Conservation (phyloP, 176 grass and related monocot species). For the bread wheat (Triticum aestivum) region DNA sequence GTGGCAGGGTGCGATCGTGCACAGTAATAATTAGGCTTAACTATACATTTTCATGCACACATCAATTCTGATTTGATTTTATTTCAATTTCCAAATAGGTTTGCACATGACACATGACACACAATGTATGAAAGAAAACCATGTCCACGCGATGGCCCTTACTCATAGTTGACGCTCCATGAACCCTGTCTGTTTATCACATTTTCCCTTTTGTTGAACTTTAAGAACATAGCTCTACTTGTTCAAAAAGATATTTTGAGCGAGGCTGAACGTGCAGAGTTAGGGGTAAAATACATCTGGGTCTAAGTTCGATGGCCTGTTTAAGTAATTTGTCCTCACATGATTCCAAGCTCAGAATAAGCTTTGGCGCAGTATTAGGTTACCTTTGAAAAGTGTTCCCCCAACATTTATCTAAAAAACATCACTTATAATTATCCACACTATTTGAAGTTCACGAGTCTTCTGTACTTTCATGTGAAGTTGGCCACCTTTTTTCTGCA, state of each 20-base stretch:
- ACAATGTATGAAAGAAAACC: not conserved
- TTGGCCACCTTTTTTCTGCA: conserved; percentile 12
- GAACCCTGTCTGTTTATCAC: not conserved
- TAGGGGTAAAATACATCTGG: not conserved
- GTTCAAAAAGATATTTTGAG: not conserved
- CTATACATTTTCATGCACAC: not conserved
- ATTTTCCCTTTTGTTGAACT: not conserved
- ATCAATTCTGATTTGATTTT: not conserved
- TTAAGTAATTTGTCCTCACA: not conserved
- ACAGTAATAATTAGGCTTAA: not conserved
- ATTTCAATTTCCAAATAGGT: not conserved
- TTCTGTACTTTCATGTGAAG: not conserved
- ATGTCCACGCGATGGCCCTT: not conserved
- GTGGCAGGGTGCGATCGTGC: not conserved
- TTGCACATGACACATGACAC: not conserved
- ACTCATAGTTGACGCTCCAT: not conserved
- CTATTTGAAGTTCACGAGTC: not conserved
- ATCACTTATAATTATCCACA: not conserved
- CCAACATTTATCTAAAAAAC: not conserved
- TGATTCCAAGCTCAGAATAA: not conserved
- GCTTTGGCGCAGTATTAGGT: not conserved
- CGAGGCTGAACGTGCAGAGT: not conserved
- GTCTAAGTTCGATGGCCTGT: not conserved
- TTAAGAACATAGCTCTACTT: not conserved
- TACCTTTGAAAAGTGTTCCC: not conserved